phyloP scores from a whole-genome alignment of 257 asterid species.

The Lycium barbarum region DNA sequence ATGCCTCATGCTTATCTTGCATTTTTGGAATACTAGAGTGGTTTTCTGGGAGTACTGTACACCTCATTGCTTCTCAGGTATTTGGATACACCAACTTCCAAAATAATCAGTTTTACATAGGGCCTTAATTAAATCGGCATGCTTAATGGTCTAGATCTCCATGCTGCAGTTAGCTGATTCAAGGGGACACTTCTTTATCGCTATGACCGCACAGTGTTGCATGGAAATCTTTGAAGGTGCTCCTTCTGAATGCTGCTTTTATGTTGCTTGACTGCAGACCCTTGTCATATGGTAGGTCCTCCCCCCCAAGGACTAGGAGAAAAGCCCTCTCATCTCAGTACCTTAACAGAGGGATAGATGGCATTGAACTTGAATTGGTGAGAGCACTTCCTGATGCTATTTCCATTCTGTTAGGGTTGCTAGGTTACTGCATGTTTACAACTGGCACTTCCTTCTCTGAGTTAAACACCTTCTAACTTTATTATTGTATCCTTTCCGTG shows the following conservation, averaged over 20 bases:
- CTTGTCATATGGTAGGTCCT: conserved; percentile 52
- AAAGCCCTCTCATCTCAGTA: conserved; percentile 44
- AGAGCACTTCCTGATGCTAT: conserved; percentile 38
- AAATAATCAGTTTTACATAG: not conserved
- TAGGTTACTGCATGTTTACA: conserved; percentile 7
- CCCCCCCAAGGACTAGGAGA: conserved; percentile 51
- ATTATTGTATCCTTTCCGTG: conserved; percentile 6
- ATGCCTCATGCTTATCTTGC: conserved; percentile 7
- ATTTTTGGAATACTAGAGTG: conserved; percentile 15
- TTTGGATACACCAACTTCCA: conserved; percentile 20
- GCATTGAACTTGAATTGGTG: conserved; percentile 59
- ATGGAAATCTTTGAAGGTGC: conserved; percentile 25
- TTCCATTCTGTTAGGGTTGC: conserved; percentile 14
- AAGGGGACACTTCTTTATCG: not conserved
- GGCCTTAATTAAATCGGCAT: conserved; percentile 6
- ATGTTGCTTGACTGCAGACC: conserved; percentile 53
- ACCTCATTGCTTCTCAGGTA: conserved; percentile 14
- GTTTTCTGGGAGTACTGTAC: not conserved
- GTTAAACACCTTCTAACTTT: not conserved
- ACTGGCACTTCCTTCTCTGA: conserved; percentile 9
- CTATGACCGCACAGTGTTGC: conserved; percentile 23
- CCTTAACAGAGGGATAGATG: conserved; percentile 49
- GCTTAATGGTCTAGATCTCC: conserved; percentile 14
- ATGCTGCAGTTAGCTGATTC: conserved; percentile 1
- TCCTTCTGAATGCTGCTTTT: conserved; percentile 39